phyloP scores from a whole-genome alignment of 768 basidiomycete genomes.

The Mycena maculata region DNA sequence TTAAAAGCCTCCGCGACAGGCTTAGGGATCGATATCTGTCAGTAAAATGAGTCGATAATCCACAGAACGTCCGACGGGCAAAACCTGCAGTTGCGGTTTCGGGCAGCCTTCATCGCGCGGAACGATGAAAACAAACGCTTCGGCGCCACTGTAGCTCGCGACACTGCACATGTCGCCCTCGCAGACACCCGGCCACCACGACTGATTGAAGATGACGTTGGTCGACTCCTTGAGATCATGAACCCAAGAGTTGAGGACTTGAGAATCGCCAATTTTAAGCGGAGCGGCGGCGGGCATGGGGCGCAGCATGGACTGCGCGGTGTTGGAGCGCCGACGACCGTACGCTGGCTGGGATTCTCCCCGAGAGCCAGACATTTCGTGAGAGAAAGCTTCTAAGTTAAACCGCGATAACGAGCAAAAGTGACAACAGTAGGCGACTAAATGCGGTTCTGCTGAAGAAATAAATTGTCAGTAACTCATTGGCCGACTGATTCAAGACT shows the following conservation, averaged over 20 bases:
- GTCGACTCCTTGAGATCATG: constrained; percentile 73
- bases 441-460: too few relatives aligned
- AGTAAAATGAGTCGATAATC: not conserved
- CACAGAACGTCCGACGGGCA: not conserved
- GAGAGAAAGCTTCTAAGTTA: constrained; percentile 19
- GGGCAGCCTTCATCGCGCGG: constrained; percentile 69
- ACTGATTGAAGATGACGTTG: constrained; percentile 75
- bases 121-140: constrained; percentile 73
- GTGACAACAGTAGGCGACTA: constrained; percentile 2
- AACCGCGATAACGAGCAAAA: not conserved
- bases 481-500: too few relatives aligned
- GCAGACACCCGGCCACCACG: constrained; percentile 81
- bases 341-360: constrained; percentile 72
- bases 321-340: constrained; percentile 78
- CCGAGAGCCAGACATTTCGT: constrained; percentile 67
- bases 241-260: constrained; percentile 78
- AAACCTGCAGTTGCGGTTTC: constrained; percentile 76
- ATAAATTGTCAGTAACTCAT: too few relatives aligned
- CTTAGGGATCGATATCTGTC: constrained; percentile 80
- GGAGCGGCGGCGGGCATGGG: constrained; percentile 55
- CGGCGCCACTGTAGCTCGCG: constrained; percentile 53
- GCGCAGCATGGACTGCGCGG: constrained; percentile 73
- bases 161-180: constrained; percentile 82
- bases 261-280: constrained; percentile 71
- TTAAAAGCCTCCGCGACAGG: constrained; percentile 78